Evolutionary conservation across 1,284 basidiomycete species (phyloP).

Genomic region (Vanrija sp.): DNA sequence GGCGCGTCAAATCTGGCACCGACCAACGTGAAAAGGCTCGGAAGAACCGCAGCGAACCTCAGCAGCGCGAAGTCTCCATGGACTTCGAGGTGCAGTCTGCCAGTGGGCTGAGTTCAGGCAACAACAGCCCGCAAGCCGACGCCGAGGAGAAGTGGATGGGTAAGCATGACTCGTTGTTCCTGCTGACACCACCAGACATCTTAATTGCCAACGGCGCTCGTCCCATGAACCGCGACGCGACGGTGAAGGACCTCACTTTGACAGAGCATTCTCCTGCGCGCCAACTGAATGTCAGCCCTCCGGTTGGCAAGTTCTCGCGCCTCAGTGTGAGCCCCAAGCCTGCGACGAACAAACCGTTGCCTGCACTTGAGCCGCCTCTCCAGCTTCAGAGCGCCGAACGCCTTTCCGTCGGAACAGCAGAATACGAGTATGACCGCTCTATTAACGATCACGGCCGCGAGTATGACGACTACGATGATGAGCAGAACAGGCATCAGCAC

Average conservation of each 20-base stretch:
- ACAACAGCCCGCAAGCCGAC: conserved; percentile 46
- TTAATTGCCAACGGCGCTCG: conserved; percentile 64
- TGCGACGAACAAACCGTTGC: too few relatives aligned
- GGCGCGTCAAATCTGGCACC: conserved; percentile 28
- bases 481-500: neutral
- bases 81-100: conserved; percentile 44
- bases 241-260: neutral
- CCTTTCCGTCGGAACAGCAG: too few relatives aligned
- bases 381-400: too few relatives aligned
- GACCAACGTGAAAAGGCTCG: conserved; percentile 24
- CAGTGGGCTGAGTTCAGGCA: conserved; percentile 34
- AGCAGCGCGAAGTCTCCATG: conserved; percentile 47
- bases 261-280: neutral
- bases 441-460: too few relatives aligned
- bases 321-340: neutral
- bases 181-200: conserved; percentile 63
- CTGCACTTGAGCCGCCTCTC: too few relatives aligned
- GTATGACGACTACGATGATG: too few relatives aligned
- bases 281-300: conserved; percentile 7
- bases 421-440: too few relatives aligned
- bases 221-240: conserved; percentile 53
- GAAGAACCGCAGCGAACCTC: conserved; percentile 10
- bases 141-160: conserved; percentile 52
- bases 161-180: conserved; percentile 13
- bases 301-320: conserved; percentile 14